Percentiles rank a stretch among this genome's conserved stretches.
Evolutionary conservation across 129 eudicot species (phyloP).

Genomic region (Flaveria brownii): DNA sequence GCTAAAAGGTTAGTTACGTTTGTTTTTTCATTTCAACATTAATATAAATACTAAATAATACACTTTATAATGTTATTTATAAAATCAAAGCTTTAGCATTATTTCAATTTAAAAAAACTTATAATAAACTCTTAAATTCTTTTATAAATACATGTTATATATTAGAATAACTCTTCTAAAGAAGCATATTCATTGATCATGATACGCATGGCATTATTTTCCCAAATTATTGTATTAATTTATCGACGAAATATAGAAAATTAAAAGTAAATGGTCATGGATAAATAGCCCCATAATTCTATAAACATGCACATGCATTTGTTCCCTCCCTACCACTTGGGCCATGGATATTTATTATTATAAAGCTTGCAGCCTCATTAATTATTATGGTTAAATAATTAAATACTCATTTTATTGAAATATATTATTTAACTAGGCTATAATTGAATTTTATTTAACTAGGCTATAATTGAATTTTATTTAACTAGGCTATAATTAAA

Average conservation of each 20-base stretch:
- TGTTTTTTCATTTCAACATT: not conserved
- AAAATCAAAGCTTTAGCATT: not conserved
- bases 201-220: not conserved
- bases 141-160: not conserved
- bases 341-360: conserved; percentile 35
- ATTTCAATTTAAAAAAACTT: not conserved
- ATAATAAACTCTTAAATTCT: not conserved
- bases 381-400: conserved; percentile 14
- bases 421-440: not conserved
- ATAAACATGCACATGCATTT: conserved; percentile 58
- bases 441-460: too few relatives aligned
- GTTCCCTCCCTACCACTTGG: conserved; percentile 57
- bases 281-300: conserved; percentile 37
- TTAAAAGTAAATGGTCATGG: conserved; percentile 36
- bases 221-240: conserved; percentile 4
- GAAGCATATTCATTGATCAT: not conserved
- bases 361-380: conserved; percentile 30
- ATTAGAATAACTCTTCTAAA: not conserved
- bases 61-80: not conserved
- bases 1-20: not conserved
- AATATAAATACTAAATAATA: not conserved
- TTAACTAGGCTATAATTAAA: too few relatives aligned
- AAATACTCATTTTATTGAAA: conserved; percentile 24
- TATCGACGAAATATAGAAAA: not conserved
- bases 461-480: too few relatives aligned